Evolutionary conservation across 345 rosid genomes (phyloP).

Genomic region (Populus tremula): DNA sequence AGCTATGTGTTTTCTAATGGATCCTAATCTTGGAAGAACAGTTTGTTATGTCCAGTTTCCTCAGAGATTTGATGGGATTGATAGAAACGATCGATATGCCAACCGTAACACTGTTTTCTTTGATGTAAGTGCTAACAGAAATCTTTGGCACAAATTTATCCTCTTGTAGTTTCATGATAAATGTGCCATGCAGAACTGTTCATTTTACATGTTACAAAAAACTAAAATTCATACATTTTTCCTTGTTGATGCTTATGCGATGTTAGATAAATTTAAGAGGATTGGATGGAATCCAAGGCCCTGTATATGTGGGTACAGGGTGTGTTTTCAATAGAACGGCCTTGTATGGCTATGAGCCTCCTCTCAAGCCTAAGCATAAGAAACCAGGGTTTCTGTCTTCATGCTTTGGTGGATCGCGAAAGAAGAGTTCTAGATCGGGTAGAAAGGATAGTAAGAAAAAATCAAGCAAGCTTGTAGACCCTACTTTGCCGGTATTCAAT

Average conservation of each 20-base stretch:
- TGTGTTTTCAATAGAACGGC: slow-evolving; percentile 41
- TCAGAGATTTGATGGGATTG: slow-evolving; percentile 34
- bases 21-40: slow-evolving; percentile 33
- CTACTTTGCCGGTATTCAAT: slow-evolving; percentile 33
- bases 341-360: slow-evolving; percentile 38
- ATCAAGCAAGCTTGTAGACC: slow-evolving; percentile 30
- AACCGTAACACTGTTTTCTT: slow-evolving; percentile 36
- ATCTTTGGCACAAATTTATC: neutral
- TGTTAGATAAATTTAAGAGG: slow-evolving; percentile 34
- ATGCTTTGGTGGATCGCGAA: slow-evolving; percentile 31
- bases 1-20: slow-evolving; percentile 39
- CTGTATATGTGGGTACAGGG: slow-evolving; percentile 39
- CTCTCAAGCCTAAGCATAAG: slow-evolving; percentile 32
- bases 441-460: slow-evolving; percentile 25
- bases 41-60: slow-evolving; percentile 38
- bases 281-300: slow-evolving; percentile 36
- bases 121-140: slow-evolving; percentile 19
- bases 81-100: slow-evolving; percentile 35
- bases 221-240: neutral
- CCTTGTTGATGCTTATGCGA: neutral
- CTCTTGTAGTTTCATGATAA: neutral
- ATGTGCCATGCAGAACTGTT: neutral
- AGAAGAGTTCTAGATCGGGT: slow-evolving; percentile 31
- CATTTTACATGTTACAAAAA: neutral
- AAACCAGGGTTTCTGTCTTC: slow-evolving; percentile 26